Conservation (phyloP, 257 asterid genomes). For the Pogostemon cablin region DNA sequence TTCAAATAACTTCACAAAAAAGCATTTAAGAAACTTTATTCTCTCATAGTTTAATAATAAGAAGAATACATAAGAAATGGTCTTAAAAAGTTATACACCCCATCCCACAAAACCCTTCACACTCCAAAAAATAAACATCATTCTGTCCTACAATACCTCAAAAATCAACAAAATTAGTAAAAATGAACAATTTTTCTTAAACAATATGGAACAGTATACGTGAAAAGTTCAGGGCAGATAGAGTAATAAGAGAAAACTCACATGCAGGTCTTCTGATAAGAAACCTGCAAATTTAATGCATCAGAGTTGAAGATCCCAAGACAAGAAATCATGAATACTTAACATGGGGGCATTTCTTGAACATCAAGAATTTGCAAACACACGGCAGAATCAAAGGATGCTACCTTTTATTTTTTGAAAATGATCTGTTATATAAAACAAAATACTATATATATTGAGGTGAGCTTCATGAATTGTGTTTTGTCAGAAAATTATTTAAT, state of each 20-base stretch:
- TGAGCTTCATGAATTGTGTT: background rate
- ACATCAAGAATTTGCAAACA: conserved; percentile 34
- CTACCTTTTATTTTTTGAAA: conserved; percentile 5
- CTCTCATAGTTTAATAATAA: conserved; percentile 2
- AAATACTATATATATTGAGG: background rate
- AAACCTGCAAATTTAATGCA: background rate
- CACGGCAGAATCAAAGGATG: conserved; percentile 24
- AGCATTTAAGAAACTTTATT: background rate
- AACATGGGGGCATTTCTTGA: conserved; percentile 31
- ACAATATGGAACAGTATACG: too few species aligned
- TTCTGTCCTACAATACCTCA: too few species aligned
- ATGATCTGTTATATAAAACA: background rate
- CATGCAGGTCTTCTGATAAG: conserved; percentile 18
- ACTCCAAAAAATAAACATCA: too few species aligned
- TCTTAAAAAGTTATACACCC: background rate
- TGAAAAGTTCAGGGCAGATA: too few species aligned
- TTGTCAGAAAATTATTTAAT: background rate
- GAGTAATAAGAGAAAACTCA: conserved; percentile 20
- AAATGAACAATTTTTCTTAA: too few species aligned
- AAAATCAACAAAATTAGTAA: too few species aligned
- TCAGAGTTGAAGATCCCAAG: conserved; percentile 49
- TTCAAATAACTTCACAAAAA: background rate
- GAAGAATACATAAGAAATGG: conserved; percentile 16
- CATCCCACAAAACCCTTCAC: too few species aligned
- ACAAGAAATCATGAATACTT: background rate